phyloP scores from a whole-genome alignment of 495 filamentous ascomycete species.

The Hypoxylon lienhwacheense region DNA sequence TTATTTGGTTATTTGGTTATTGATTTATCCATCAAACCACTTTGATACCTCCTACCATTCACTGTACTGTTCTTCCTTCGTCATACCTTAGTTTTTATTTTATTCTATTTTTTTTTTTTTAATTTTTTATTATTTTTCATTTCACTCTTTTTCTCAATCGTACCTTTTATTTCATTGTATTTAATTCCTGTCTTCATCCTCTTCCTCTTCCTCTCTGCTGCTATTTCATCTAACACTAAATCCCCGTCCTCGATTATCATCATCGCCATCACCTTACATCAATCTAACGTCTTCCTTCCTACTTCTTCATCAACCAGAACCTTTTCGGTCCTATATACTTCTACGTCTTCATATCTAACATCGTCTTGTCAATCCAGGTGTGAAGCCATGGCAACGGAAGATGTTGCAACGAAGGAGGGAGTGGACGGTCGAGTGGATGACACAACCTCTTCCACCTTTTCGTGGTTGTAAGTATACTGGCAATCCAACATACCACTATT shows the following conservation, averaged over 20 bases:
- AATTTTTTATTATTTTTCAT: too few species aligned
- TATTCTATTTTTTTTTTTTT: too few species aligned
- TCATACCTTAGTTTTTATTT: too few species aligned
- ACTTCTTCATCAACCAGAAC: not conserved
- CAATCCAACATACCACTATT: not conserved
- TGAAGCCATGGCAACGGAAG: conserved; percentile 19
- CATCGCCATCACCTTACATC: not conserved
- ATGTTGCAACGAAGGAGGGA: not conserved
- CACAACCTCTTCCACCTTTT: conserved; percentile 16
- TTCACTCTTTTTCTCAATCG: too few species aligned
- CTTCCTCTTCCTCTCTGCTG: too few species aligned
- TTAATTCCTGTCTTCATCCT: too few species aligned
- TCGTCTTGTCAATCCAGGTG: not conserved
- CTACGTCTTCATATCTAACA: conserved; percentile 5
- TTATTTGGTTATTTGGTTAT: too few species aligned
- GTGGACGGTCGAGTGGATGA: not conserved
- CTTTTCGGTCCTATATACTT: not conserved
- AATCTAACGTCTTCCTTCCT: not conserved
- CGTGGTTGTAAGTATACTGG: conserved; percentile 34
- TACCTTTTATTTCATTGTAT: too few species aligned
- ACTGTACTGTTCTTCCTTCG: too few species aligned
- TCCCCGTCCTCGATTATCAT: not conserved
- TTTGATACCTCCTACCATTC: too few species aligned
- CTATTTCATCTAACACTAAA: not conserved
- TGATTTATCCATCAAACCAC: too few species aligned